These are phyloP conservation scores for Exophiala sp. DNA, from an alignment of 2,329 filamentous ascomycete species.

Conservation along the genomic window DNA sequence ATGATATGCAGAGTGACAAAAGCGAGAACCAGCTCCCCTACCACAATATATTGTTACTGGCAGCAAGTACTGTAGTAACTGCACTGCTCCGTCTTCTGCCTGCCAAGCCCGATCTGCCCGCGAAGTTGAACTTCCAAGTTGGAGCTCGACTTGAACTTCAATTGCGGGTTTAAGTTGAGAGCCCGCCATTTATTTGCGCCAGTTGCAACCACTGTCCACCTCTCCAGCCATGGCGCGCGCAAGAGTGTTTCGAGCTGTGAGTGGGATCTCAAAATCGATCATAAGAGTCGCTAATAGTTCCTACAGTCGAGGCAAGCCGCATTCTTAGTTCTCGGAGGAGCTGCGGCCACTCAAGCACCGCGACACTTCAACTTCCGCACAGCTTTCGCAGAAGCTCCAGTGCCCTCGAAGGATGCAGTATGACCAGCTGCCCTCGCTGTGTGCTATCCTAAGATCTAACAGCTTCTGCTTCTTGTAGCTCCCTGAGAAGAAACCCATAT, in stretches of 20 bases:
- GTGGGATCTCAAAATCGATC: neutral
- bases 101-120: slow-evolving; percentile 7
- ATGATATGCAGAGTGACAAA: slow-evolving; percentile 1
- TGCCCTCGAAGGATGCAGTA: slow-evolving; percentile 33
- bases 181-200: neutral
- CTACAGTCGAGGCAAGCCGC: slow-evolving; percentile 19
- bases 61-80: neutral
- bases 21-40: no score
- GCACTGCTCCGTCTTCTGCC: neutral
- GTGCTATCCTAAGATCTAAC: slow-evolving; percentile 13
- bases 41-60: no score
- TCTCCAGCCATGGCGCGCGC: slow-evolving; percentile 18
- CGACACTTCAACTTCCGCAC: slow-evolving; percentile 36
- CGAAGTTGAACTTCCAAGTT: slow-evolving; percentile 3
- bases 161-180: slow-evolving; percentile 2
- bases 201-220: slow-evolving; percentile 6
- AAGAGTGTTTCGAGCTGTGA: slow-evolving; percentile 22
- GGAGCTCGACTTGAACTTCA: slow-evolving; percentile 1
- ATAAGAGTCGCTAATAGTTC: slow-evolving; percentile 1
- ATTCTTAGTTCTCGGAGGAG: slow-evolving; percentile 22
- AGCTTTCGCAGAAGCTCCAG: slow-evolving; percentile 39
- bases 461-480: slow-evolving; percentile 14
- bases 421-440: neutral
- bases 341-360: slow-evolving; percentile 18
- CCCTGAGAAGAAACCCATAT: slow-evolving; percentile 39